Evolutionary conservation across 495 filamentous ascomycete species (phyloP), one percentile per base, ranked within the genome.

Genomic region (Daldinia concentrica): DNA sequence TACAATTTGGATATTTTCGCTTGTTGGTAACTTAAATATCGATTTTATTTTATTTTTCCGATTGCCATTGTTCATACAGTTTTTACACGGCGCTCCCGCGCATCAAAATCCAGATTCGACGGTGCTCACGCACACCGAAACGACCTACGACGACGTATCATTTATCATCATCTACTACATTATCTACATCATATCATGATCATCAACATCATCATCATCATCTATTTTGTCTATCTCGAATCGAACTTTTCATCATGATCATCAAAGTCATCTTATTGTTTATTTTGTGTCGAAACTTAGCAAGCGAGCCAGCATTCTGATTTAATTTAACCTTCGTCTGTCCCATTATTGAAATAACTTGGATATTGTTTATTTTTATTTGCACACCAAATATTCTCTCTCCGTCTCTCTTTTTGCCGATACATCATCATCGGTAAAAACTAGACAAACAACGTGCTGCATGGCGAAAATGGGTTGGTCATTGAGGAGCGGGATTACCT

Each of bases 271-370:
- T 24, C 30, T 68, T 22, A 69, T 62, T 37, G 62, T 71, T 72
- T 52, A 75, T 78, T 62, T 67, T 77, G 73, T 79, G 68, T 78
- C 60, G 63, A 75, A 62, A 61, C 58, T 72, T 72, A 77, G 78
- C 76, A 71, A 80, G 78, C 80, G 71, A 82, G 81, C 79, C 61
- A 82, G 78, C 81, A 75, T 82, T 77, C 74, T 78, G 76, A 66
- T 77, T 80, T 78, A 64, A 70, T 75, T 55, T 65, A 66, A 48
- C 48, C 50, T 75, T 63, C 64, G 52, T 58, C 65, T 65, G 58
- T 69, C 60, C 64, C 56, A 65, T 74, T 61, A 64, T 69, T 66
- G 51, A 43, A 61, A 34, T 36, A 29, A 51, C 43, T 32, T 36
- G 29, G 30, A 36, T 57, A 36, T 57, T 30, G 17, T 57, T 74